Evolutionary conservation across 768 basidiomycete genomes (phyloP).

Genomic region (Mycena maculata): DNA sequence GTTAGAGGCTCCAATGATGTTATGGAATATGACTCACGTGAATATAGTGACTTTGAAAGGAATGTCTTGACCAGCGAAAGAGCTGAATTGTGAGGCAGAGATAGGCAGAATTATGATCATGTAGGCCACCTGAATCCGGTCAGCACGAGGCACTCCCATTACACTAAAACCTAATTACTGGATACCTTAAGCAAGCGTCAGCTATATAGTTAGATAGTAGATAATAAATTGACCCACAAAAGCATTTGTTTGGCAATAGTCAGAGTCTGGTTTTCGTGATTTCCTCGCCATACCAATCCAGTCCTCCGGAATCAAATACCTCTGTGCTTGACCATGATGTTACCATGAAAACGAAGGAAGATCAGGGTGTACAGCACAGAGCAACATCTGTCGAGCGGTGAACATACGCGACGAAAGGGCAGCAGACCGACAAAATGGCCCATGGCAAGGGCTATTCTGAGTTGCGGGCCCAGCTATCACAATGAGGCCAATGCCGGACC

Average conservation of each 20-base stretch:
- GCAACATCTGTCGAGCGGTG: conserved; percentile 54
- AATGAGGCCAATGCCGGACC: conserved; percentile 56
- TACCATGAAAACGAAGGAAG: conserved; percentile 61
- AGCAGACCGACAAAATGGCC: conserved; percentile 60
- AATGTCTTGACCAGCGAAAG: conserved; percentile 56
- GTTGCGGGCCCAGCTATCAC: conserved; percentile 59
- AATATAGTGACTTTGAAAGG: conserved; percentile 58
- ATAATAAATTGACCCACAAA: conserved; percentile 47
- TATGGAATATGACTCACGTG: no score
- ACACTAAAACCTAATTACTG: conserved; percentile 36
- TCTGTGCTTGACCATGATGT: conserved; percentile 53
- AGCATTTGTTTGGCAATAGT: conserved; percentile 62
- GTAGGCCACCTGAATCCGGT: conserved; percentile 56
- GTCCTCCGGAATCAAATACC: conserved; percentile 40
- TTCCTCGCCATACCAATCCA: conserved; percentile 36
- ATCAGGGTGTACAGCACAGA: conserved; percentile 62
- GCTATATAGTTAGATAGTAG: not conserved
- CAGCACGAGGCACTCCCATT: not conserved
- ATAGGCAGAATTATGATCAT: conserved; percentile 62
- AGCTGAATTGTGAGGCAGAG: conserved; percentile 55
- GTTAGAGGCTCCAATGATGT: no score
- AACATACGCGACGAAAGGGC: conserved; percentile 48
- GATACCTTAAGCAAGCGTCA: conserved; percentile 43
- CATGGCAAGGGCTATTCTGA: conserved; percentile 44
- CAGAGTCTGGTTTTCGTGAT: conserved; percentile 43